phyloP scores from a whole-genome alignment of 805 yeast species.

The Clavispora carvajalis region DNA sequence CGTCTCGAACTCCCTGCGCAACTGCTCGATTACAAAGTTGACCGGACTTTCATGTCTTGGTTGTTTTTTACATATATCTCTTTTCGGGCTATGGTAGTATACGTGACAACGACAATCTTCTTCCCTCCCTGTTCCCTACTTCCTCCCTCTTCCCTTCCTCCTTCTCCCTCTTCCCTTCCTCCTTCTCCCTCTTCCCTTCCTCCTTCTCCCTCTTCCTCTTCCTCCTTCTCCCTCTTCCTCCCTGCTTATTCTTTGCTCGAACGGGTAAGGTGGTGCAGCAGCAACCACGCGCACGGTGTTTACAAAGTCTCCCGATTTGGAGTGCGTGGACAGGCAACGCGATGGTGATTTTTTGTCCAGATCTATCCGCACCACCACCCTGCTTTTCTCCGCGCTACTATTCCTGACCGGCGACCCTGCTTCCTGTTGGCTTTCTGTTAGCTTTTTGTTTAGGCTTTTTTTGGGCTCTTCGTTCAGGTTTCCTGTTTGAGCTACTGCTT shows the following conservation, averaged over 20 bases:
- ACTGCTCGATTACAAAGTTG: too few relatives aligned
- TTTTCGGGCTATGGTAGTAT: too few relatives aligned
- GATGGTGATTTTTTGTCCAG: neutral
- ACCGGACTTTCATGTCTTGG: too few relatives aligned
- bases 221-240: neutral
- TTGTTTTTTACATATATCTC: too few relatives aligned
- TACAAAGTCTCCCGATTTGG: conserved; percentile 1
- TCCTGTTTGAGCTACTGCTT: neutral
- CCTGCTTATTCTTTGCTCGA: too few relatives aligned
- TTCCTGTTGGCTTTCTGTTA: neutral
- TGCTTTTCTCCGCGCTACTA: neutral
- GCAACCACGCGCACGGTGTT: neutral
- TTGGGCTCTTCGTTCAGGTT: neutral
- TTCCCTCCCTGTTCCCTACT: too few relatives aligned
- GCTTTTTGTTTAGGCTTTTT: neutral
- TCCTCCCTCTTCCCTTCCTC: too few relatives aligned
- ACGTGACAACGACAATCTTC: too few relatives aligned
- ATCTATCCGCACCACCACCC: neutral
- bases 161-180: too few relatives aligned
- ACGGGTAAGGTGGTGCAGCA: neutral
- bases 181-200: too few relatives aligned
- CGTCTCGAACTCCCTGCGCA: too few relatives aligned
- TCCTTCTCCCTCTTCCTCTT: neutral
- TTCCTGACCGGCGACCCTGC: neutral
- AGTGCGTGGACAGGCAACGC: neutral